These are phyloP conservation scores for Aureobasidium namibiae DNA, from an alignment of 2,329 filamentous ascomycete genomes.

Conservation along the genomic window DNA sequence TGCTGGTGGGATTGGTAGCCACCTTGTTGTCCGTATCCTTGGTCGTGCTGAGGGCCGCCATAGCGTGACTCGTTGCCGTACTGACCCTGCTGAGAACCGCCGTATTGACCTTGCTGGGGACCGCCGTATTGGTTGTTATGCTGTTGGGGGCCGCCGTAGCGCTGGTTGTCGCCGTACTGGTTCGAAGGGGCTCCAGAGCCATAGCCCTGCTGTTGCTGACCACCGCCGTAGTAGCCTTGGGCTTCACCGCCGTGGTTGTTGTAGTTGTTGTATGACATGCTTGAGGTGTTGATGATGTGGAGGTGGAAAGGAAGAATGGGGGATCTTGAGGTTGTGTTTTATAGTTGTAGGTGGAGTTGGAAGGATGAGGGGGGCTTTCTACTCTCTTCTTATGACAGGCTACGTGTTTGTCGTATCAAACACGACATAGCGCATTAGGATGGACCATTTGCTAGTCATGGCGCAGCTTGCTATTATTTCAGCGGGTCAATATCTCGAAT, in stretches of 20 bases:
- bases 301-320: background rate
- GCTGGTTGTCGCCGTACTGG: constrained; percentile 2
- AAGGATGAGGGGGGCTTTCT: background rate
- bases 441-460: constrained; percentile 8
- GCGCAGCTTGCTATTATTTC: background rate
- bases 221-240: constrained; percentile 17
- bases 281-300: background rate
- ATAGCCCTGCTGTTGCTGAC: constrained; percentile 16
- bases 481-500: background rate
- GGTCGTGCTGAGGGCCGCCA: constrained; percentile 14
- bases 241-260: constrained; percentile 13
- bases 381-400: background rate
- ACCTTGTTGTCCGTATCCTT: constrained; percentile 11
- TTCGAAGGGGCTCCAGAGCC: constrained; percentile 4
- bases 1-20: constrained; percentile 11
- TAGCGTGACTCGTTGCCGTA: constrained; percentile 18
- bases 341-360: background rate
- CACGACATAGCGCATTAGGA: constrained; percentile 5
- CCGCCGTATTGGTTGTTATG: constrained; percentile 13
- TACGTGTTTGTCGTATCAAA: constrained; percentile 5
- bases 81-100: constrained; percentile 16
- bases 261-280: constrained; percentile 9
- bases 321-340: background rate
- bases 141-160: constrained; percentile 18
- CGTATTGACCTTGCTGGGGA: constrained; percentile 17